Conservation (phyloP, 768 basidiomycete genomes). For the Kwoniella dendrophila region DNA sequence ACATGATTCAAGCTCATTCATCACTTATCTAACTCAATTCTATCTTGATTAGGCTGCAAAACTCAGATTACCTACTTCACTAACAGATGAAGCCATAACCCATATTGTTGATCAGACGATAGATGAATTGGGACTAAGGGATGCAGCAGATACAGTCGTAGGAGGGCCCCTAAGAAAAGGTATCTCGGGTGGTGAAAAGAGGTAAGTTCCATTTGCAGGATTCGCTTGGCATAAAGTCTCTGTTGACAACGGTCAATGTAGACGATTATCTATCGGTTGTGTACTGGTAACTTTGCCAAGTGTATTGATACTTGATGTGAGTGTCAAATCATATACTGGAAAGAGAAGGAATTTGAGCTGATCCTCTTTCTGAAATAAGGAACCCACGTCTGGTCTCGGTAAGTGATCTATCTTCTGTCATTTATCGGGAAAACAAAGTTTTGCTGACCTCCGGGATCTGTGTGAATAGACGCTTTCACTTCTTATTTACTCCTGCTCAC, state of each 20-base stretch:
- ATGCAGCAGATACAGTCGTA: slow-evolving; percentile 61
- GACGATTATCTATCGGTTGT: slow-evolving; percentile 61
- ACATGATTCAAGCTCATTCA: no score
- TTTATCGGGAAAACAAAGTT: neutral
- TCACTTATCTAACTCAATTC: no score
- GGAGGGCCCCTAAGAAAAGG: slow-evolving; percentile 66
- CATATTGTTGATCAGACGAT: slow-evolving; percentile 60
- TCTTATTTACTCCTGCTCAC: slow-evolving; percentile 53
- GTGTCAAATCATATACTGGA: neutral
- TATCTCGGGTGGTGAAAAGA: slow-evolving; percentile 69
- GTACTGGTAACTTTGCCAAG: slow-evolving; percentile 66
- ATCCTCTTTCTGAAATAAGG: slow-evolving; percentile 9
- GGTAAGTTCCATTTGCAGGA: slow-evolving; percentile 57
- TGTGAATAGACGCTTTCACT: slow-evolving; percentile 47
- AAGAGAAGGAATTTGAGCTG: neutral
- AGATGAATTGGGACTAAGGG: slow-evolving; percentile 59
- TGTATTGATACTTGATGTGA: slow-evolving; percentile 66
- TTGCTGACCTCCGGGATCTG: neutral
- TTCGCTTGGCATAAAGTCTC: neutral
- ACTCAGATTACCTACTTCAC: slow-evolving; percentile 60
- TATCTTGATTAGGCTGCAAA: slow-evolving; percentile 57
- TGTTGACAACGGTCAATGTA: slow-evolving; percentile 4
- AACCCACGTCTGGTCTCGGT: slow-evolving; percentile 45
- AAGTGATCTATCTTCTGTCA: slow-evolving; percentile 12
- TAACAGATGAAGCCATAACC: slow-evolving; percentile 43